Evolutionary conservation across 805 yeast genomes (phyloP), one percentile per base, ranked within the genome.

Genomic region (Spathaspora hagerdaliae): DNA sequence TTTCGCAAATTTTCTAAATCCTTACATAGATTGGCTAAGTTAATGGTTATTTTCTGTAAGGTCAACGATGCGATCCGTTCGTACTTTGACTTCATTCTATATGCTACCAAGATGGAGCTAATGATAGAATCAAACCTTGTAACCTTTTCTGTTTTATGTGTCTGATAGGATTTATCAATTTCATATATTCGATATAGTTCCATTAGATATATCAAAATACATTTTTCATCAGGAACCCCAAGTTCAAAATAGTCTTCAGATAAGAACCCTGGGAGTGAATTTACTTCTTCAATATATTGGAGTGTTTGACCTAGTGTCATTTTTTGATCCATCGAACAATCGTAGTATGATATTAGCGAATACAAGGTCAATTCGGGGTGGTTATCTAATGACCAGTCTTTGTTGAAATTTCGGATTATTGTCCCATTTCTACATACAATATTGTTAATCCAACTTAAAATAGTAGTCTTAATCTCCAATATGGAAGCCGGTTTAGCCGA

Each of bases 181-280:
- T 66, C 71, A 48, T 69, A 66, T 26, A 48, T 51, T 45, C 77
- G 79, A 60, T 72, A 81, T 81, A 83, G 78, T 53, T 81, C 77
- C 11, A 83, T 73, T 9, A 82, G 60, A 55, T 79, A 82, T 13
- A 83, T 74, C 51, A 82, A 70, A 12, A 83, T 67, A 36, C 82
- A 73, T 51, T 78, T 74, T 50, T 83, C 88, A 50, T 83, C 87
- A 0, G 85, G 85, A 11, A 29, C 32, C 9, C 32, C 32, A 24
- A 65, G 67, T 11, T 64, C 64, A 46, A 82, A 69, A 59, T 81
- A 86, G 32, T 78, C 82, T 1, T 70, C 73, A 43, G 80, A 83
- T 5, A 81, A 69, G 42, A 83, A 60, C 40, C 65, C 69, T 1
- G 81, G 78, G 27, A 83, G 77, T 31, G 41, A 35, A 36, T 36